These are phyloP conservation scores for Garcia nutans DNA, from an alignment of 345 rosid genomes.

Conservation along the genomic window DNA sequence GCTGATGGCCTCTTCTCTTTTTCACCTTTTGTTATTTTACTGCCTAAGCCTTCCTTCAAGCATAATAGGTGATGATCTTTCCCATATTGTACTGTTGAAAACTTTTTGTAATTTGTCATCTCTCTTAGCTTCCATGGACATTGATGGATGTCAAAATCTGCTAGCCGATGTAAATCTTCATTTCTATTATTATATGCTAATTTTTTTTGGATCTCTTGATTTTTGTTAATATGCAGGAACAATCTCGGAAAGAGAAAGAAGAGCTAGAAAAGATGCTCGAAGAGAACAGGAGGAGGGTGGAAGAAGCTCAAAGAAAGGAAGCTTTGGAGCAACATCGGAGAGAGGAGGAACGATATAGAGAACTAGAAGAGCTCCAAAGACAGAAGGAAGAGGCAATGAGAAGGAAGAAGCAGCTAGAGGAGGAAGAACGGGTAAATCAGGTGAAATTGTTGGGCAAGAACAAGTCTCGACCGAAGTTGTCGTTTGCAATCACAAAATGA, in stretches of 20 bases:
- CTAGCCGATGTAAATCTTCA: neutral
- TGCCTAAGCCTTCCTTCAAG: neutral
- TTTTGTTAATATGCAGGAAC: constrained; percentile 48
- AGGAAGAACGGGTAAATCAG: constrained; percentile 82
- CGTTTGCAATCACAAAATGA: constrained; percentile 83
- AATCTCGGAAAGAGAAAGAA: constrained; percentile 64
- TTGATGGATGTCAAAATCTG: neutral
- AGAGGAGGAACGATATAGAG: constrained; percentile 81
- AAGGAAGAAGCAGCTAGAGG: constrained; percentile 87
- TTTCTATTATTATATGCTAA: neutral
- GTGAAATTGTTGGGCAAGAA: constrained; percentile 95
- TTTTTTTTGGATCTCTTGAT: neutral
- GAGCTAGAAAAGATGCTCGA: constrained; percentile 73
- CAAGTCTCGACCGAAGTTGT: constrained; percentile 87
- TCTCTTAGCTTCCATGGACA: neutral
- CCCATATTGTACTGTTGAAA: no score
- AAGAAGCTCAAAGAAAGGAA: constrained; percentile 82
- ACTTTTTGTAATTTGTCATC: no score
- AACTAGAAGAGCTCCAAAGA: constrained; percentile 78
- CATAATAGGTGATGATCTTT: no score
- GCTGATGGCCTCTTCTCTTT: neutral
- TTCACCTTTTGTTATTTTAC: neutral
- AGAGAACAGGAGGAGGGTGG: constrained; percentile 67
- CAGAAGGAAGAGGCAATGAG: constrained; percentile 81
- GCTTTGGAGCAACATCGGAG: constrained; percentile 80